Evolutionary conservation across 2,329 filamentous ascomycete species (phyloP), one percentile per base, ranked within the genome.

Genomic region (Chalara sp.): DNA sequence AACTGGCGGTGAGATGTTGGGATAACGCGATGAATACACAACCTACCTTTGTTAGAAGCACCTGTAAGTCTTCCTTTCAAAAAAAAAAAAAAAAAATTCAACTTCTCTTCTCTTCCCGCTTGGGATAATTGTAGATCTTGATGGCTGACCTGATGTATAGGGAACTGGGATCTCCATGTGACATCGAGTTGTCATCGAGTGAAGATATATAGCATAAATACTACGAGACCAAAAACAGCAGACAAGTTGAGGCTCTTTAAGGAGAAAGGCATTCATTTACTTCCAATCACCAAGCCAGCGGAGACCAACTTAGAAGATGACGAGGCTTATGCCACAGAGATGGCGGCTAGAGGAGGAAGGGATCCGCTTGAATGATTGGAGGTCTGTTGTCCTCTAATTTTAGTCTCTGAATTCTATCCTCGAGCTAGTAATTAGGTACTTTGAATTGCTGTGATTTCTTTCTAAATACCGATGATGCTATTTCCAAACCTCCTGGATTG

Each of bases 81-180:
- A 21, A 21, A 21, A 21, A 21, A 21, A 21, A 21, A 21, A 21
- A 21, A 21, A 21, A 21, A 21, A 21, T 2, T 21, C 31, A 39
- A 10, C 35, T n/a, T 39, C 6, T 6, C n/a, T 6, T 5, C 12
- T n/a, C 30, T 1, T 41, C 44, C 30, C 6, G 28, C 7, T 31
- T 3, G 10, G 12, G 21, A 49, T 35, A 3, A 39, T 39, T n/a
- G 35, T 10, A 39, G 35, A 39, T 10, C 35, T 10, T 10, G n/a
- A 39, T 10, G 8, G n/a, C 35, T 39, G 35, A 39, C n/a, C 21
- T 21, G 35, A 8, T 31, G 7, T 12, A 11, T 7, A 30, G 48
- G 52, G 58, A 86, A 86, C 59, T 85, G 80, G 80, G 81, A 78
- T 12, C 65, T 86, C 21, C 82, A 85, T 59, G 80, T 86, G 4